Evolutionary conservation across 306 rosid species (phyloP).

Genomic region (Cyamopsis tetragonoloba): DNA sequence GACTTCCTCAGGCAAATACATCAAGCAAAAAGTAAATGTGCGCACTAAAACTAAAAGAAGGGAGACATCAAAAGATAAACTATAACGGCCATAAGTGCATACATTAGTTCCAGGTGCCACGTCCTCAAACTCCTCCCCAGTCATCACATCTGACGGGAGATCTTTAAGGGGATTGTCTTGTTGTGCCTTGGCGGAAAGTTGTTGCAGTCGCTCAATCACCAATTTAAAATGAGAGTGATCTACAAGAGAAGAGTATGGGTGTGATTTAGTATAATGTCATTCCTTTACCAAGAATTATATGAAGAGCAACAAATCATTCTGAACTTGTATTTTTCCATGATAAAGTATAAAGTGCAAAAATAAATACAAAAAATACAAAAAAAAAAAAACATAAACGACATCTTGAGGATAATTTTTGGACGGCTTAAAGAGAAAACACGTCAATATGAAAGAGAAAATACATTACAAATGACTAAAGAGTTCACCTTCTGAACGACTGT

Average conservation of each 20-base stretch:
- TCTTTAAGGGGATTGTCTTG: constrained; percentile 39
- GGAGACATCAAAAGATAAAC: constrained; percentile 17
- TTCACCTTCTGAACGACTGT: constrained; percentile 52
- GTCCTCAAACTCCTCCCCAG: constrained; percentile 44
- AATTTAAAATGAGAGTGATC: constrained; percentile 53
- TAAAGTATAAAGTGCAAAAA: too few relatives aligned
- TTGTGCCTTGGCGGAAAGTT: constrained; percentile 55
- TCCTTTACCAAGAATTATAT: neutral
- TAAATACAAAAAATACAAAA: too few relatives aligned
- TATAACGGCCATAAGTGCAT: constrained; percentile 31
- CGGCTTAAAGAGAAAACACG: neutral
- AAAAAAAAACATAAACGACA: constrained; percentile 2
- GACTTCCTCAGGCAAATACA: neutral
- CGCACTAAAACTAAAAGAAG: constrained; percentile 8
- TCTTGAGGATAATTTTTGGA: constrained; percentile 2
- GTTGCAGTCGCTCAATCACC: constrained; percentile 55
- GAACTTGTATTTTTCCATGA: neutral
- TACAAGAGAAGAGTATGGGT: constrained; percentile 28
- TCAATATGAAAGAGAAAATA: neutral
- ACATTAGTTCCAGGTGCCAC: constrained; percentile 41
- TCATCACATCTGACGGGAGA: constrained; percentile 37
- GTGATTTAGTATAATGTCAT: constrained; percentile 3
- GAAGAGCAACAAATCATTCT: constrained; percentile 9
- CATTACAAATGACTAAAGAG: constrained; percentile 14
- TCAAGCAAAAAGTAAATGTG: constrained; percentile 12